Base-by-base conservation (phyloP, 2,329 filamentous ascomycete species). In the Orbilia ellipsospora region DNA sequence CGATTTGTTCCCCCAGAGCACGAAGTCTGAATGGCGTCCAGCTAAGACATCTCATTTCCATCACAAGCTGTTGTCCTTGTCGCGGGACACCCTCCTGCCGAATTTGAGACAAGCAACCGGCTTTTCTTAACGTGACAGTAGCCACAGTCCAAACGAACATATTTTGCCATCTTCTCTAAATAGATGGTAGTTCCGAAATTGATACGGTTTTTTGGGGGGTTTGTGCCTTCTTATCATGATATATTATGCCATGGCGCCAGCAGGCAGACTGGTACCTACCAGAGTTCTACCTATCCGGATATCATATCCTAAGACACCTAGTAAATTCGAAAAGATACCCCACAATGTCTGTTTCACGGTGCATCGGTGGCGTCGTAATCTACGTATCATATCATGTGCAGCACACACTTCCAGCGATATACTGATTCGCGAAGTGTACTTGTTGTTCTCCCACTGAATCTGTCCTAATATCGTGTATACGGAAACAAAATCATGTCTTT, bases 1-100 rank as follows among this genome's bases (percentile, higher is more conserved):
- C 36, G 10, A 18, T 12, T 23, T 12, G 5, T 15, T 23, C 23
- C 42, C 65, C 65, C 60, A 40, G 65, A 61, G 51, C 48, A 68
- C 31, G 31, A 42, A 55, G 44, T 67, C 31, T 62, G 26, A 74
- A 50, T 68, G 70, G 63, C 70, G 40, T 62, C 51, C 40, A 50
- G 51, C 60, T 62, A 74, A 74, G 70, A 74, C 70, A 74, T 54
- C 42, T 74, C 70, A 74, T 74, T 74, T 74, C 70, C 50, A 63
- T 57, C 18, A 31, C 28, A 13, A 61, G 23, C 31, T 69, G 42
- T 8, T 15, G 48, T 62, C 68, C 45, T 50, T 55, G 55, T 65
- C 62, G 13, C 23, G 56, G 50, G 28, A 62, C 63, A 63, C 20
- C 63, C 70, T 74, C 70, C 70, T 74, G 70, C 70, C 70, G 48